Conservation (phyloP, 139 green algal genomes). For the Chlorella sp. region DNA sequence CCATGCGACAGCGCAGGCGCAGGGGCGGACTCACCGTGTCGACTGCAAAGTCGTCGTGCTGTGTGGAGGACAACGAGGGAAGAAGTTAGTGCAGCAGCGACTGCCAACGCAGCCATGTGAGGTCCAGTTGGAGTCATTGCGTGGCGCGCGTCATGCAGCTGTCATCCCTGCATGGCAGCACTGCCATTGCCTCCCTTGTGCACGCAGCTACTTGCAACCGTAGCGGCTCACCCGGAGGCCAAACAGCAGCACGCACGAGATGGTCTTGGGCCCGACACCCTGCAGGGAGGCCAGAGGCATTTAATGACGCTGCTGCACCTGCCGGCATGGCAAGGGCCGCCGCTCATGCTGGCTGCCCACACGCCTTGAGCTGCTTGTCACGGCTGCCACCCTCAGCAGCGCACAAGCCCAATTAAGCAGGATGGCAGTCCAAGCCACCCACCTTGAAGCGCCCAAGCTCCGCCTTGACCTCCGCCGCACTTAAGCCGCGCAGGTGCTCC, state of each 20-base stretch:
- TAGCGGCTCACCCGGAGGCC: constrained; percentile 4
- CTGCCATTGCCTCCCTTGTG: background rate
- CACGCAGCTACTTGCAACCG: background rate
- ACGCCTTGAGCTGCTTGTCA: too few species aligned
- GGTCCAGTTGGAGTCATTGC: background rate
- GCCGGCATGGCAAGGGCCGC: too few species aligned
- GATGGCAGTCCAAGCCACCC: too few species aligned
- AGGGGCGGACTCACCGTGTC: constrained; percentile 68
- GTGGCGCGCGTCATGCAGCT: background rate
- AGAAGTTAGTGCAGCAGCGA: background rate
- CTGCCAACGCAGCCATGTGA: background rate
- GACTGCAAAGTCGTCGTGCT: constrained; percentile 74
- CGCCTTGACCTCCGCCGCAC: constrained; percentile 46
- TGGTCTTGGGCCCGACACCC: constrained; percentile 78
- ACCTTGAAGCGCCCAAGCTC: constrained; percentile 61
- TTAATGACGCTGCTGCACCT: too few species aligned
- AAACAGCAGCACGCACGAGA: constrained; percentile 79
- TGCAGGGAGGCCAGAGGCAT: too few species aligned
- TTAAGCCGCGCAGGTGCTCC: constrained; percentile 60
- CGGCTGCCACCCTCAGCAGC: too few species aligned
- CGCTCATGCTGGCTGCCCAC: too few species aligned
- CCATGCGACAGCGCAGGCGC: too few species aligned
- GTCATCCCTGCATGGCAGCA: background rate
- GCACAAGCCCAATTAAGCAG: too few species aligned
- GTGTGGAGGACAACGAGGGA: constrained; percentile 11